phyloP scores from a whole-genome alignment of 768 basidiomycete genomes.

The Mycena belliarum region DNA sequence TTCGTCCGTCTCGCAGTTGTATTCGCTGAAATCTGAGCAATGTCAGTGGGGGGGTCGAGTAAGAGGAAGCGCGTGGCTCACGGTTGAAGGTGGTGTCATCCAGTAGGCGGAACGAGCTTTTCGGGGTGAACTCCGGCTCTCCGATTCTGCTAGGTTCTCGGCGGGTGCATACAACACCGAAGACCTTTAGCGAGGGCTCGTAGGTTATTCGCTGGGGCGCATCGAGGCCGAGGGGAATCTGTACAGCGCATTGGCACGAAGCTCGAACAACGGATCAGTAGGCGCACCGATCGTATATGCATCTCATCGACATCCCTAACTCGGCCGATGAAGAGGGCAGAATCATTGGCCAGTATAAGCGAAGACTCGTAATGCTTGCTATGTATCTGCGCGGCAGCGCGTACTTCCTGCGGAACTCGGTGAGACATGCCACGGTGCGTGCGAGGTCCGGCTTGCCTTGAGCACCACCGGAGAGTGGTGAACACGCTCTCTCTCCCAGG shows the following conservation, averaged over 20 bases:
- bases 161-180: slow-evolving; percentile 68
- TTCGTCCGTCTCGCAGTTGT: slow-evolving; percentile 54
- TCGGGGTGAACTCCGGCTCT: slow-evolving; percentile 40
- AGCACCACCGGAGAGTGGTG: slow-evolving; percentile 71
- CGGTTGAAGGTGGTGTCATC: slow-evolving; percentile 66
- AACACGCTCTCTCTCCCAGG: slow-evolving; percentile 64
- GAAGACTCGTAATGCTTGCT: slow-evolving; percentile 49
- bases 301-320: slow-evolving; percentile 73
- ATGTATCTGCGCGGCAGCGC: slow-evolving; percentile 52
- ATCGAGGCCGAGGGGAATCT: slow-evolving; percentile 75
- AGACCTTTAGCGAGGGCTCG: slow-evolving; percentile 50
- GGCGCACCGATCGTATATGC: slow-evolving; percentile 73
- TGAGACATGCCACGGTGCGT: background rate
- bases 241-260: slow-evolving; percentile 6
- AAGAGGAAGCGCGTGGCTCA: slow-evolving; percentile 34
- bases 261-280: background rate
- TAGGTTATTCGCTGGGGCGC: slow-evolving; percentile 71
- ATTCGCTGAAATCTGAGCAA: slow-evolving; percentile 46
- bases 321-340: slow-evolving; percentile 62
- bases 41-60: background rate
- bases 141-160: slow-evolving; percentile 56
- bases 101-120: slow-evolving; percentile 64
- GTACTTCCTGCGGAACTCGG: slow-evolving; percentile 44
- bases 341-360: slow-evolving; percentile 58
- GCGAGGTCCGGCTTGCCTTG: slow-evolving; percentile 42